phyloP scores from a whole-genome alignment of 305 asterid genomes.

The Solanum hybrid region DNA sequence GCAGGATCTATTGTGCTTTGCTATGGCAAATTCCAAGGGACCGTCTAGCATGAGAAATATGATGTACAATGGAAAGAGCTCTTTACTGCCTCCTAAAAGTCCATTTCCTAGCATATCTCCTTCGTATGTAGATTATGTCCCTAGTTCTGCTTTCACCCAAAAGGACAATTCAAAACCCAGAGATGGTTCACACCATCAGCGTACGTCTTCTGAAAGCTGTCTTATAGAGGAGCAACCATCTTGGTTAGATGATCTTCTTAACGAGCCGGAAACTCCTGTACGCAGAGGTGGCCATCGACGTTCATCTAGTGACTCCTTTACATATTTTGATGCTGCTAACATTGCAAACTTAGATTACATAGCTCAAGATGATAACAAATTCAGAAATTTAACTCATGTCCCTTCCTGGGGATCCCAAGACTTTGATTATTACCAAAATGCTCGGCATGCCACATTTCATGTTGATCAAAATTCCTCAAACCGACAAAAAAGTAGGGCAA shows the following conservation, averaged over 20 bases:
- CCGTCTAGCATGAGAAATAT: slow-evolving; percentile 35
- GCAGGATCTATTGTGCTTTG: slow-evolving; percentile 22
- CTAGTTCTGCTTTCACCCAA: slow-evolving; percentile 24
- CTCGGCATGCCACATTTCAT: slow-evolving; percentile 16
- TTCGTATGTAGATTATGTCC: slow-evolving; percentile 34
- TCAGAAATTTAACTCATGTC: slow-evolving; percentile 28
- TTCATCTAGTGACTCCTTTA: slow-evolving; percentile 68
- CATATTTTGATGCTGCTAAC: slow-evolving; percentile 40
- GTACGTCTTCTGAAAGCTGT: slow-evolving; percentile 55
- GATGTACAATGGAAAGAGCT: slow-evolving; percentile 14
- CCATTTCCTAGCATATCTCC: slow-evolving; percentile 55
- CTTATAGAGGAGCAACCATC: slow-evolving; percentile 61
- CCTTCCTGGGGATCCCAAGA: slow-evolving; percentile 67
- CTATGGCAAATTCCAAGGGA: slow-evolving; percentile 46
- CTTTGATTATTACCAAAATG: slow-evolving; percentile 10
- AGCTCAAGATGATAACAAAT: slow-evolving; percentile 52
- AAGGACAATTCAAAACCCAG: slow-evolving; percentile 27
- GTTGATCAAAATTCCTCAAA: slow-evolving; percentile 27
- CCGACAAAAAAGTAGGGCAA: slow-evolving; percentile 33
- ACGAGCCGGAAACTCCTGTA: slow-evolving; percentile 72
- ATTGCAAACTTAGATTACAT: slow-evolving; percentile 32
- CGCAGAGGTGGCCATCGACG: slow-evolving; percentile 58
- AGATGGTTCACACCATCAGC: slow-evolving; percentile 46
- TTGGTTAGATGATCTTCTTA: slow-evolving; percentile 65
- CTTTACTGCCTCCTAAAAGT: slow-evolving; percentile 52